These are phyloP conservation scores for Geotrichum macrosporum DNA, from an alignment of 1,139 yeast species.

Conservation along the genomic window DNA sequence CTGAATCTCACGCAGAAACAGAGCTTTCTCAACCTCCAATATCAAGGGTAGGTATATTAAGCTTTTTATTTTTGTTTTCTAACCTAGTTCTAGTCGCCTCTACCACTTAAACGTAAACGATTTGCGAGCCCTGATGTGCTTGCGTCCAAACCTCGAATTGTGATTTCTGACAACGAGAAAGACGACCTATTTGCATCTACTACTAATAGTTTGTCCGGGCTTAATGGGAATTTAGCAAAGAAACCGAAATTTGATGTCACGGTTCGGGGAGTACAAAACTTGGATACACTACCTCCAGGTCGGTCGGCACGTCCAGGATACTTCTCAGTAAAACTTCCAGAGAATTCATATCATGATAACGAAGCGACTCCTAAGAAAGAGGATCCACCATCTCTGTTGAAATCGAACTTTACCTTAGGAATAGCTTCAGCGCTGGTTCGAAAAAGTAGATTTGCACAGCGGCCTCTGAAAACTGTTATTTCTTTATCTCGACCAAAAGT, in stretches of 20 bases:
- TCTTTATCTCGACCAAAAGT: constrained; percentile 11
- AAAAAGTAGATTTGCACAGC: constrained; percentile 4
- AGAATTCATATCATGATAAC: neutral
- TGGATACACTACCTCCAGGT: constrained; percentile 13
- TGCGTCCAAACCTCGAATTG: neutral
- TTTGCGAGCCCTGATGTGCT: neutral
- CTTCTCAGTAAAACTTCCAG: constrained; percentile 10
- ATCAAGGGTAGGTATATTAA: neutral
- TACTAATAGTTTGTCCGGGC: neutral
- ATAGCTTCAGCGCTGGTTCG: neutral
- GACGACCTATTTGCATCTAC: neutral
- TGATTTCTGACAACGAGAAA: constrained; percentile 2
- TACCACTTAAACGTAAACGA: constrained; percentile 1
- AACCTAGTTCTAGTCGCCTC: neutral
- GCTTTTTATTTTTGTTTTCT: neutral
- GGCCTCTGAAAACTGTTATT: neutral
- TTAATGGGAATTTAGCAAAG: neutral
- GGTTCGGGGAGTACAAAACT: constrained; percentile 10
- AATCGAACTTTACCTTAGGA: constrained; percentile 9
- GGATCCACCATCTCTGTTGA: neutral
- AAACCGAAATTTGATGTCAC: constrained; percentile 20
- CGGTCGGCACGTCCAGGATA: constrained; percentile 16
- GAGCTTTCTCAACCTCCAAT: neutral
- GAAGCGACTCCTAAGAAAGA: neutral
- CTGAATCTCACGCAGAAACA: constrained; percentile 4